Percentiles rank a stretch among this genome's conserved stretches.
Conservation (phyloP, 164 flowering plant species). For the Liquidambar formosana region DNA sequence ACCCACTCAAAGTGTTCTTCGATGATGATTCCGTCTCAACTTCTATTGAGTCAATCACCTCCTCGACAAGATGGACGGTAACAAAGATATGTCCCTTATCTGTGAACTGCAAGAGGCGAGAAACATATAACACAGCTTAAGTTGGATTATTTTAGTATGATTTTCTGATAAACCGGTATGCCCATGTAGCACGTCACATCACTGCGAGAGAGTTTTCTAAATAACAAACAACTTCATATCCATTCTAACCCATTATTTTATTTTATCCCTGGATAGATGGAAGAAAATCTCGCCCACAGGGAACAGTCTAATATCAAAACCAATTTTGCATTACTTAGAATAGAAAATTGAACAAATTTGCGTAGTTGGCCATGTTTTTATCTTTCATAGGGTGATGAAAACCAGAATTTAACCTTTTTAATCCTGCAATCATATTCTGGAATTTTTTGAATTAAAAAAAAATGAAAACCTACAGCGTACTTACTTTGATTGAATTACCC, state of each 20-base stretch:
- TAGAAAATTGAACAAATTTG: neutral
- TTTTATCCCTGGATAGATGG: too few species aligned
- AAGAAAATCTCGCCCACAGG: too few species aligned
- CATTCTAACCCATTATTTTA: too few species aligned
- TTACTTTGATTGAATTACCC: conserved; percentile 95
- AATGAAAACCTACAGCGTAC: conserved; percentile 11
- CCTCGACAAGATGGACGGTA: conserved; percentile 80
- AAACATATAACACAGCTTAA: neutral
- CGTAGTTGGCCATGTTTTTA: neutral
- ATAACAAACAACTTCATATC: too few species aligned
- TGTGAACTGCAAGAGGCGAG: conserved; percentile 69
- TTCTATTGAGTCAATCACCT: conserved; percentile 53
- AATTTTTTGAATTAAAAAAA: neutral
- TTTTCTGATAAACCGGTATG: neutral
- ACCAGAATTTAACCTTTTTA: too few species aligned
- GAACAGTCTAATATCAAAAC: too few species aligned
- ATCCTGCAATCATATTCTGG: neutral
- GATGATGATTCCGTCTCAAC: conserved; percentile 48
- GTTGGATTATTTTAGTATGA: too few species aligned
- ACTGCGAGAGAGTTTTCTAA: neutral
- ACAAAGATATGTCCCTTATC: conserved; percentile 91
- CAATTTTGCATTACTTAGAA: neutral
- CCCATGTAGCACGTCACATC: neutral
- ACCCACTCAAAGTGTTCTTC: conserved; percentile 78
- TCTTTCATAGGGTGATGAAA: too few species aligned